Evolutionary conservation across 257 asterid genomes (phyloP).

Genomic region (Striga asiatica): DNA sequence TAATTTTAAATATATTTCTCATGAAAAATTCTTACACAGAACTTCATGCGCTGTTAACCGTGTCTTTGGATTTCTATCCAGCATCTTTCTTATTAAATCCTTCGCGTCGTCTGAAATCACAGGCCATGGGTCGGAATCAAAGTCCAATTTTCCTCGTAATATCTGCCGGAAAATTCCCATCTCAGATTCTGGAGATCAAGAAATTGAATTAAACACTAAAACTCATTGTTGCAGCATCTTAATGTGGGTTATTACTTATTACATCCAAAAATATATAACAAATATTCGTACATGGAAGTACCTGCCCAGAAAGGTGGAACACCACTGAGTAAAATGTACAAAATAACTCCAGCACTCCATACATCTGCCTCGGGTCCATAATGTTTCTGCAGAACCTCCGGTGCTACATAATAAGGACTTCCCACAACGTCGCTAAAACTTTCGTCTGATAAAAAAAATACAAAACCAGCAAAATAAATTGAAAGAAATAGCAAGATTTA

Average conservation of each 20-base stretch:
- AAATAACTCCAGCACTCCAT: slow-evolving; percentile 80
- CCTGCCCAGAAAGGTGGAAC: slow-evolving; percentile 83
- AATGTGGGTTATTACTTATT: neutral
- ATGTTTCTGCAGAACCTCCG: slow-evolving; percentile 60
- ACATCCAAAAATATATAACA: neutral
- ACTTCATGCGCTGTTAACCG: slow-evolving; percentile 72
- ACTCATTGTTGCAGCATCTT: neutral
- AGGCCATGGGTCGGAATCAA: slow-evolving; percentile 76
- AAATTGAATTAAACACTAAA: neutral
- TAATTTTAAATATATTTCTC: too few relatives aligned
- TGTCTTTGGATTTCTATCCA: slow-evolving; percentile 48
- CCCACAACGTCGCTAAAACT: slow-evolving; percentile 62
- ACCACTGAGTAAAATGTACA: slow-evolving; percentile 68
- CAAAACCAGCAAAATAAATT: too few relatives aligned
- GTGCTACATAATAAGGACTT: slow-evolving; percentile 76
- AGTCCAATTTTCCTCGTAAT: slow-evolving; percentile 51
- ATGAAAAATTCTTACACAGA: slow-evolving; percentile 32
- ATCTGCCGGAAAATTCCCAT: slow-evolving; percentile 76
- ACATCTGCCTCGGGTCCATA: slow-evolving; percentile 77
- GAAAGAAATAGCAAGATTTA: neutral
- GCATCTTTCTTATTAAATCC: slow-evolving; percentile 60
- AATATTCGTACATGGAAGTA: slow-evolving; percentile 5
- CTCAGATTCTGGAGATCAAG: slow-evolving; percentile 49
- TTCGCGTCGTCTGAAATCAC: slow-evolving; percentile 54
- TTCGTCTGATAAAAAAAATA: slow-evolving; percentile 29